A percentile compares a stretch with the other conserved stretches of the same genome.
phyloP scores from a whole-genome alignment of 1,284 basidiomycete species.

The Ustilago loliicola region DNA sequence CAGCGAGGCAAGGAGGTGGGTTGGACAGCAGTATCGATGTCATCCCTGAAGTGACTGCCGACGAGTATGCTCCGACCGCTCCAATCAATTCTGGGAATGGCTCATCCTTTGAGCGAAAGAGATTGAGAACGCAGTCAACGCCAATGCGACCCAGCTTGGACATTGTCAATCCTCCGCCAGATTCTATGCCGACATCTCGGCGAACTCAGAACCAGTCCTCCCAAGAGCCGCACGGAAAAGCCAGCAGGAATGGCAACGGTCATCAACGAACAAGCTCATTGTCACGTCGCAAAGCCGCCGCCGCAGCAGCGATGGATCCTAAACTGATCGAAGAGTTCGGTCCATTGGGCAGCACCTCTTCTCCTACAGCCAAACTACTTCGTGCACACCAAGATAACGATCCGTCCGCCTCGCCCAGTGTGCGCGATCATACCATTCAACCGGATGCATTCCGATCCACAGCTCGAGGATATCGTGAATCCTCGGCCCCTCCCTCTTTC shows the following conservation, averaged over 20 bases:
- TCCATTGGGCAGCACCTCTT: conserved; percentile 49
- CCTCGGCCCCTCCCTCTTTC: conserved; percentile 38
- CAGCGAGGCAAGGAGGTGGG: neutral
- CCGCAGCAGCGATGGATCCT: conserved; percentile 26
- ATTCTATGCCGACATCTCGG: neutral
- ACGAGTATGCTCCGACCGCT: neutral
- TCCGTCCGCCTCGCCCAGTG: conserved; percentile 9
- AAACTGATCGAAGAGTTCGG: conserved; percentile 57
- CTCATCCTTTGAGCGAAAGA: conserved; percentile 18
- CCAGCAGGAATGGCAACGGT: conserved; percentile 4
- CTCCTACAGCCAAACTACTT: conserved; percentile 24
- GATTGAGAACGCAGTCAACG: conserved; percentile 46
- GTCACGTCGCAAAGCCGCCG: conserved; percentile 28
- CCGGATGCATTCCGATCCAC: conserved; percentile 47
- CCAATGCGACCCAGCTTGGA: conserved; percentile 44
- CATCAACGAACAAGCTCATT: conserved; percentile 37
- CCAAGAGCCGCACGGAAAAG: neutral
- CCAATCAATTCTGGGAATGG: neutral
- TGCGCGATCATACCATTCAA: conserved; percentile 21
- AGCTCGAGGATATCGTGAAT: conserved; percentile 19
- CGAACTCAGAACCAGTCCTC: conserved; percentile 13
- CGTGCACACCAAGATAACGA: conserved; percentile 26
- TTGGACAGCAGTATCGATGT: conserved; percentile 24
- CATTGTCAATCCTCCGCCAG: conserved; percentile 1
- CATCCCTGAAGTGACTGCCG: conserved; percentile 10